These are phyloP conservation scores for Ramichloridium luteum DNA, from an alignment of 2,329 filamentous ascomycete species.

Conservation along the genomic window DNA sequence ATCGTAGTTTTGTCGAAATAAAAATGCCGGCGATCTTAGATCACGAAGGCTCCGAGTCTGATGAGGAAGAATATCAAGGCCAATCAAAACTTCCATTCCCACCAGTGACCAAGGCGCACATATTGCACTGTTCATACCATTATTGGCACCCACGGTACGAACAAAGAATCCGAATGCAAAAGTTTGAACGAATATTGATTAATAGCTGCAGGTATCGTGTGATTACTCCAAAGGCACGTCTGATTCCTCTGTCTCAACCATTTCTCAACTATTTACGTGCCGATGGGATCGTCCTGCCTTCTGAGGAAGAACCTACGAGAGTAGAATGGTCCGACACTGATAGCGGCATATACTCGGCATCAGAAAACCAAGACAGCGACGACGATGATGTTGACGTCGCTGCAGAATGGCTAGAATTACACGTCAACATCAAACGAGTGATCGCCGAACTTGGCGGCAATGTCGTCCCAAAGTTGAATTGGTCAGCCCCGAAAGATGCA, in stretches of 20 bases:
- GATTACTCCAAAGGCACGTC: constrained; percentile 71
- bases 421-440: constrained; percentile 60
- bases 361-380: constrained; percentile 35
- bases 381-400: constrained; percentile 53
- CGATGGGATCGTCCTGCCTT: constrained; percentile 81
- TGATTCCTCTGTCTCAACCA: constrained; percentile 61
- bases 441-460: constrained; percentile 74
- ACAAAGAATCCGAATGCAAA: constrained; percentile 11
- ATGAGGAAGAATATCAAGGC: no score
- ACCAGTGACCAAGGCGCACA: constrained; percentile 72
- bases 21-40: no score
- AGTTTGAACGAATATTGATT: constrained; percentile 2
- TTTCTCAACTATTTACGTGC: constrained; percentile 82
- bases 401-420: constrained; percentile 53
- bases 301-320: constrained; percentile 39
- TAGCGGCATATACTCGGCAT: constrained; percentile 38
- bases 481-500: constrained; percentile 93
- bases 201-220: constrained; percentile 54
- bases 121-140: constrained; percentile 89
- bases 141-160: constrained; percentile 77
- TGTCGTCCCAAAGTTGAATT: constrained; percentile 89
- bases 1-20: no score
- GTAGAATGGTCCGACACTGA: constrained; percentile 36
- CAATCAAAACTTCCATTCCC: constrained; percentile 70
- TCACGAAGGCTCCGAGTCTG: no score